phyloP scores from a whole-genome alignment of 345 rosid genomes.

The Salix exigua region DNA sequence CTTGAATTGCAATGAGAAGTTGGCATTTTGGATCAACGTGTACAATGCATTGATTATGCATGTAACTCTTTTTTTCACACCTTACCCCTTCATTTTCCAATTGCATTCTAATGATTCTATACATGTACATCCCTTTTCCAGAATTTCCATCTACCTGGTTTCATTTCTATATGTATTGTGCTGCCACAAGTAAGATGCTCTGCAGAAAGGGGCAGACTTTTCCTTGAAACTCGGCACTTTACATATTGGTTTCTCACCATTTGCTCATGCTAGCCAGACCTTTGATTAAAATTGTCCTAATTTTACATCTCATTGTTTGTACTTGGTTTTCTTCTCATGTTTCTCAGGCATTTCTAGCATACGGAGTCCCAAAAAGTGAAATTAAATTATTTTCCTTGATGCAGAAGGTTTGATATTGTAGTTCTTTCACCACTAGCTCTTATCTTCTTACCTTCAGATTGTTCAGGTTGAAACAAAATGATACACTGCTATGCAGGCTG shows the following conservation, averaged over 20 bases:
- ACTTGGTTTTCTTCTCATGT: conserved; percentile 1
- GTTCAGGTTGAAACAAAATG: conserved; percentile 8
- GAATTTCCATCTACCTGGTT: background rate
- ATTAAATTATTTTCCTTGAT: conserved; percentile 86
- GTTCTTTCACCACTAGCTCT: background rate
- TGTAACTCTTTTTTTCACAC: conserved; percentile 40
- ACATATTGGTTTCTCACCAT: conserved; percentile 6
- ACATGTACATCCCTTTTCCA: background rate
- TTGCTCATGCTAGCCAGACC: background rate
- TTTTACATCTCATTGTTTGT: background rate
- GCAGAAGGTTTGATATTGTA: conserved; percentile 69
- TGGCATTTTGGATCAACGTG: conserved; percentile 95
- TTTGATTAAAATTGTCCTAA: background rate
- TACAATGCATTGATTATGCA: conserved; percentile 97
- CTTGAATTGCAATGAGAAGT: conserved; percentile 70
- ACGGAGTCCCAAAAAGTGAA: conserved; percentile 92
- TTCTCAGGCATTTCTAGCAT: conserved; percentile 88
- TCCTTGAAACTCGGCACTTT: background rate
- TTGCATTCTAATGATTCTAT: background rate
- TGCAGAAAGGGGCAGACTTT: background rate
- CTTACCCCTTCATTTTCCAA: background rate
- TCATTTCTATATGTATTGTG: background rate
- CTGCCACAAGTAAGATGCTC: background rate
- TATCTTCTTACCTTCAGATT: background rate
- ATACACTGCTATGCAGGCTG: conserved; percentile 43